Conservation (phyloP, 768 basidiomycete species). For the Calocybe indica region DNA sequence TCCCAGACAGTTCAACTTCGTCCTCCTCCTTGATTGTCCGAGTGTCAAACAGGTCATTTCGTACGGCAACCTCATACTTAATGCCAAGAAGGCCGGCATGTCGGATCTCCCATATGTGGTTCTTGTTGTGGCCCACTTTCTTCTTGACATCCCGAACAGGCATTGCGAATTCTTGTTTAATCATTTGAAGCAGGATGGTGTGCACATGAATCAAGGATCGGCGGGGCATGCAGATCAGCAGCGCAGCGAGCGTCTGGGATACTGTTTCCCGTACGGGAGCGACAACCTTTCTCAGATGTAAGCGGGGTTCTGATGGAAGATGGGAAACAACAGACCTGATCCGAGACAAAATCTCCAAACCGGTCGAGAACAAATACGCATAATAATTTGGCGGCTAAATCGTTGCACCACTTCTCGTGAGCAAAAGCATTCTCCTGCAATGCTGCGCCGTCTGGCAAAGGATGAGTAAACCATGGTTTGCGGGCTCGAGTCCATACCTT, state of each 20-base stretch:
- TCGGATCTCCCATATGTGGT: conserved; percentile 92
- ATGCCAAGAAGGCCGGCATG: conserved; percentile 97
- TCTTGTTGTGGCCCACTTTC: conserved; percentile 30
- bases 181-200: conserved; percentile 84
- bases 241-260: conserved; percentile 87
- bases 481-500: conserved; percentile 36
- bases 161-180: conserved; percentile 74
- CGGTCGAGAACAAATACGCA: conserved; percentile 91
- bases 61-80: conserved; percentile 96
- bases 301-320: background rate
- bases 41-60: conserved; percentile 71
- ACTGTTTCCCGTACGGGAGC: conserved; percentile 97
- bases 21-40: conserved; percentile 29
- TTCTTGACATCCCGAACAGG: conserved; percentile 26
- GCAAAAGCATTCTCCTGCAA: conserved; percentile 52
- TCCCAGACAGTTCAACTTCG: conserved; percentile 35
- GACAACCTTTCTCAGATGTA: conserved; percentile 47
- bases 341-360: conserved; percentile 97
- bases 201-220: conserved; percentile 77
- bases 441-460: conserved; percentile 40
- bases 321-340: conserved; percentile 47
- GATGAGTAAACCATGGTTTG: conserved; percentile 1
- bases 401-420: conserved; percentile 88
- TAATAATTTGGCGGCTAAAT: conserved; percentile 78
- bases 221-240: conserved; percentile 85